Evolutionary conservation across 441 rosid species (phyloP).

Genomic region (Biscutella laevigata): DNA sequence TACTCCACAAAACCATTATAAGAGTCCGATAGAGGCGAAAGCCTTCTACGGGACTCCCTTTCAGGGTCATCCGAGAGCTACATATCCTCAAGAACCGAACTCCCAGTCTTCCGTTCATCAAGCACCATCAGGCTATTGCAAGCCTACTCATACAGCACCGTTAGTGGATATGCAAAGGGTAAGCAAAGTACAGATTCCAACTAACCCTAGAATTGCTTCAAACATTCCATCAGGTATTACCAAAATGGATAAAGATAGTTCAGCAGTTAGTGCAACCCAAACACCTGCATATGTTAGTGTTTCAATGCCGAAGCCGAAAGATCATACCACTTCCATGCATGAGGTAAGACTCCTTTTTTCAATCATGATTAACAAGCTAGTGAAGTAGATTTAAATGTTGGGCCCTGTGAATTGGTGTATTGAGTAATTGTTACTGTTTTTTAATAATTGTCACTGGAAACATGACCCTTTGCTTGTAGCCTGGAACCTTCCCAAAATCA

Average conservation of each 20-base stretch:
- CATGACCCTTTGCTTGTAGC: slow-evolving; percentile 38
- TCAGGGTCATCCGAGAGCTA: slow-evolving; percentile 62
- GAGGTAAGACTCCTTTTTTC: slow-evolving; percentile 43
- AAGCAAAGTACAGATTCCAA: slow-evolving; percentile 83
- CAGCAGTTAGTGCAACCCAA: slow-evolving; percentile 30
- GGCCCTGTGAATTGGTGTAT: not conserved
- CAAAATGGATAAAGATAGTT: slow-evolving; percentile 61
- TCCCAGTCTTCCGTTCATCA: slow-evolving; percentile 54
- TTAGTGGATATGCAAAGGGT: slow-evolving; percentile 54
- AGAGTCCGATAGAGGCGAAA: slow-evolving; percentile 56
- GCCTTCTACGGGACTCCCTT: slow-evolving; percentile 47
- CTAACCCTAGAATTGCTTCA: slow-evolving; percentile 95
- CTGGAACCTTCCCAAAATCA: slow-evolving; percentile 64
- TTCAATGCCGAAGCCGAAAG: slow-evolving; percentile 57
- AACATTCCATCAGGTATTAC: slow-evolving; percentile 61
- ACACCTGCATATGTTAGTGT: slow-evolving; percentile 85
- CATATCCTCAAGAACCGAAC: slow-evolving; percentile 51
- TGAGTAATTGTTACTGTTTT: not conserved
- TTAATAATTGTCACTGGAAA: slow-evolving; percentile 8
- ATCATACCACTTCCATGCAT: slow-evolving; percentile 52
- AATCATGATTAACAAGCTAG: slow-evolving; percentile 2
- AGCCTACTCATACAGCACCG: slow-evolving; percentile 42
- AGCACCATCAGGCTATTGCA: slow-evolving; percentile 46
- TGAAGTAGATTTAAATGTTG: slow-evolving; percentile 16
- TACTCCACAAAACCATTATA: slow-evolving; percentile 51